Conservation (phyloP, 345 rosid genomes). For the Toxicodendron radicans region DNA sequence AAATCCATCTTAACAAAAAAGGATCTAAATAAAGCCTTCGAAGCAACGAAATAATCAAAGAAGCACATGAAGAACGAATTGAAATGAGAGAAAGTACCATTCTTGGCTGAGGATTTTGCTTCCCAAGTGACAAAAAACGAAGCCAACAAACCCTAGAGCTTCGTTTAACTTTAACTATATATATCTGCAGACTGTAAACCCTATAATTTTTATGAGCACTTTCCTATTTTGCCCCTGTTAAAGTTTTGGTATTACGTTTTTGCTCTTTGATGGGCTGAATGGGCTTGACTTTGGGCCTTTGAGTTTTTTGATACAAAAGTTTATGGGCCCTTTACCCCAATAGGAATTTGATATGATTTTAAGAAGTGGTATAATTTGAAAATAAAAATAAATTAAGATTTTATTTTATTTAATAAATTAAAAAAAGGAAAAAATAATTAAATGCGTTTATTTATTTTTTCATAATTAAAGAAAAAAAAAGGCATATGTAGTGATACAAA, state of each 20-base stretch:
- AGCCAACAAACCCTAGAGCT: neutral
- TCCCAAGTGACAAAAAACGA: neutral
- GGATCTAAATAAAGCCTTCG: neutral
- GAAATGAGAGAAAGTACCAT: neutral
- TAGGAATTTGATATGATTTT: too few relatives aligned
- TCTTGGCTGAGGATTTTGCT: neutral
- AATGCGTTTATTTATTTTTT: too few relatives aligned
- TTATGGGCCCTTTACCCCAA: neutral
- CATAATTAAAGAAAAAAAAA: too few relatives aligned
- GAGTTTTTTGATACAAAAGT: neutral
- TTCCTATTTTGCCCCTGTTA: neutral
- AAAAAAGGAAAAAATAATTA: too few relatives aligned
- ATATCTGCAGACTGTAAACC: slow-evolving; percentile 1
- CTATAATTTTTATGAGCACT: neutral
- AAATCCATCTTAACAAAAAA: neutral
- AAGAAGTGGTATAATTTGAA: too few relatives aligned
- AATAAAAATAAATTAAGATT: too few relatives aligned
- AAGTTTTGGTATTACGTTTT: neutral
- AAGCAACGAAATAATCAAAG: neutral
- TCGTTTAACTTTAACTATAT: neutral
- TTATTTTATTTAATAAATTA: too few relatives aligned
- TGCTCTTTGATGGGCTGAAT: neutral
- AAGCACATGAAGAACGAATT: neutral
- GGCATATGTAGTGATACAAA: too few relatives aligned
- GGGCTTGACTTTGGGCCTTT: neutral